Evolutionary conservation across 768 basidiomycete species (phyloP).

Genomic region (Leccinum subgranulosum): DNA sequence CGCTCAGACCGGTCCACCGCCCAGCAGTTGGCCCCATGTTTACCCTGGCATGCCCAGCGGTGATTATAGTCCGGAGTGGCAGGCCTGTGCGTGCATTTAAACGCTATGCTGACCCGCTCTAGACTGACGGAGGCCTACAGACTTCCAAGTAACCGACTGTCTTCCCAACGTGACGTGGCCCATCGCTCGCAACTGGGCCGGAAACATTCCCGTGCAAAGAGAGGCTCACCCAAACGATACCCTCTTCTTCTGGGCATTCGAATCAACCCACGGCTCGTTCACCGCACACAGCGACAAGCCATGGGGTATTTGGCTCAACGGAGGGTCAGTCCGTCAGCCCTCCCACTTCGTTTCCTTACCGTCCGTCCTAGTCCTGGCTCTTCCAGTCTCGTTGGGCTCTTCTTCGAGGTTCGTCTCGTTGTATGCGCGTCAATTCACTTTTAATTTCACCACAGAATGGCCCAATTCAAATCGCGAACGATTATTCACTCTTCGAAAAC

Average conservation of each 20-base stretch:
- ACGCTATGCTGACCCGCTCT: not conserved
- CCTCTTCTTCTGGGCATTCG: slow-evolving; percentile 64
- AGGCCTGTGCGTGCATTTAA: slow-evolving; percentile 51
- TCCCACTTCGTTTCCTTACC: not conserved
- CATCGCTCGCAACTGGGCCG: slow-evolving; percentile 53
- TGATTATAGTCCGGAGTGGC: slow-evolving; percentile 57
- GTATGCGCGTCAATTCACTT: not conserved
- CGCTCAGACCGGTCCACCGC: slow-evolving; percentile 26
- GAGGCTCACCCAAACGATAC: slow-evolving; percentile 61
- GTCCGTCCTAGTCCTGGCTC: slow-evolving; percentile 53
- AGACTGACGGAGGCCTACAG: slow-evolving; percentile 29
- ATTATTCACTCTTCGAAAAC: slow-evolving; percentile 51
- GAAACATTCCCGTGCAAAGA: slow-evolving; percentile 61
- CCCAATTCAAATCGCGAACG: slow-evolving; percentile 53
- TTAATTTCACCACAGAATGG: slow-evolving; percentile 50
- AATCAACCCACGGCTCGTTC: slow-evolving; percentile 54
- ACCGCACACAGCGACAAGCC: slow-evolving; percentile 46
- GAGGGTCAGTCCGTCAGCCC: slow-evolving; percentile 45
- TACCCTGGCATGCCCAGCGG: slow-evolving; percentile 44
- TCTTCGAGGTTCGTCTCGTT: slow-evolving; percentile 54
- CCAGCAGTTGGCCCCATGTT: slow-evolving; percentile 37
- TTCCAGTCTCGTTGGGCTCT: slow-evolving; percentile 62
- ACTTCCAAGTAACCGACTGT: slow-evolving; percentile 53
- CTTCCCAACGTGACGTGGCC: slow-evolving; percentile 63
- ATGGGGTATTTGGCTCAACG: slow-evolving; percentile 75